Base-by-base conservation (phyloP, 176 grass and related monocot species). In the Avena atlantica region DNA sequence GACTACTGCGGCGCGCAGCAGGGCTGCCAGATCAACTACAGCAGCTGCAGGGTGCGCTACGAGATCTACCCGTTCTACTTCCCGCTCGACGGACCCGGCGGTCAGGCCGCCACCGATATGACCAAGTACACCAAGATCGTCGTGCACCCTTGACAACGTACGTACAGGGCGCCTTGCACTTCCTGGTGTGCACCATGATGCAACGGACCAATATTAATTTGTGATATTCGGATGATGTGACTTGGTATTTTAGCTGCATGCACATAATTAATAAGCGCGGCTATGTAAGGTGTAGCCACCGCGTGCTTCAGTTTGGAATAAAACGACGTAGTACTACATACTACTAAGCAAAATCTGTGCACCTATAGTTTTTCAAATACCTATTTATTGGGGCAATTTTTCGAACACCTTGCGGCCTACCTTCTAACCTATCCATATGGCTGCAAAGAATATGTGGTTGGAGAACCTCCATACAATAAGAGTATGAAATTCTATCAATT, bases 61-160 rank as follows among this genome's bases (percentile, higher is more conserved):
- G 93, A 94, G 90, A 94, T 94, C 19, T 94, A 94, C 76, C 93
- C 93, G 0, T 94, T 94, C 81, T 92, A 88, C 80, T 90, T 94
- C 90, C 93, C 93, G 6, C 90, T 94, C 13, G 85, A 74, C 82
- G 36, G 47, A 50, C 7, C 44, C 59, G 60, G n/a, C 12, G 78
- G n/a, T 1, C 37, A 19, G 11, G 47, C 83, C 60, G 47, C 78
- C 34, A 88, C 82, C 17, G 81, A 90, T 3, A 86, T 86, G 91
- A 74, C 83, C 1, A 85, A 84, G 80, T 85, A 93, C 88, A 85
- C 63, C 64, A 90, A 93, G 88, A 84, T 90, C 85, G 37, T 88
- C 85, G 85, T 90, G 85, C 76, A 59, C 25, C 78, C 81, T 34
- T 92, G 66, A 73, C 20, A 5, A 55, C 15, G 1, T n/a, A 55